Evolutionary conservation across 352 stramenopile genomes (phyloP), one percentile per base, ranked within the genome.

Genomic region (Globisporangium mamillatum): DNA sequence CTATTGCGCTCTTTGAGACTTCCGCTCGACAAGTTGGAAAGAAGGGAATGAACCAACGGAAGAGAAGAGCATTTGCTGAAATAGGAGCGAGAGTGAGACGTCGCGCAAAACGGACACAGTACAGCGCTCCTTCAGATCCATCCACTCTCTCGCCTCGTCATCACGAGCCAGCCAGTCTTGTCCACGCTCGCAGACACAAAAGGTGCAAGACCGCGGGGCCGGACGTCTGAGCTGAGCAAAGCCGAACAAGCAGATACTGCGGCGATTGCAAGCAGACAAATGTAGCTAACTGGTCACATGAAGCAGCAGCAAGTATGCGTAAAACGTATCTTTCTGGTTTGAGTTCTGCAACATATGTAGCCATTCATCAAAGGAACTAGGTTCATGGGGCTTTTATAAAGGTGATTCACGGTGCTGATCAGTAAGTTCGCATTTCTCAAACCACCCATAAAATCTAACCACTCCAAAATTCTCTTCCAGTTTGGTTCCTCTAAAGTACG

Each of bases 31-130:
- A 38, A 38, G 32, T 9, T 38, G 32, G 32, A 38, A 7, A 38
- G 32, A 38, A 7, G 6, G 32, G 12, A 10, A 38, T 32, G 7
- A 38, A 3, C 41, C 18, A 18, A 50, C 16, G 41, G 41, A 50
- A 48, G 12, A 20, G 10, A 46, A 46, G 12, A n/a, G 16, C 16
- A 50, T 9, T 9, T 50, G 41, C 41, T 20, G 16, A 22, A 50
- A 50, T 50, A 7, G 5, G 41, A 50, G 16, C 24, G 14, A 2
- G 46, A 55, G 48, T 9, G 53, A 59, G 25, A 25, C 53, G 25
- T 59, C 53, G 27, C 53, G 53, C 53, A 59, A 59, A 59, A 59
- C 53, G 53, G 25, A 41, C 50, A 56, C 32, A 38, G 32, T 7
- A 38, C 41, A 59, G 54, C 32, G 54, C 25, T 59, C 54, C 27